A percentile compares a stretch with the other conserved stretches of the same genome.
phyloP scores from a whole-genome alignment of 1,284 basidiomycete species.

The Cryptococcus sp. region DNA sequence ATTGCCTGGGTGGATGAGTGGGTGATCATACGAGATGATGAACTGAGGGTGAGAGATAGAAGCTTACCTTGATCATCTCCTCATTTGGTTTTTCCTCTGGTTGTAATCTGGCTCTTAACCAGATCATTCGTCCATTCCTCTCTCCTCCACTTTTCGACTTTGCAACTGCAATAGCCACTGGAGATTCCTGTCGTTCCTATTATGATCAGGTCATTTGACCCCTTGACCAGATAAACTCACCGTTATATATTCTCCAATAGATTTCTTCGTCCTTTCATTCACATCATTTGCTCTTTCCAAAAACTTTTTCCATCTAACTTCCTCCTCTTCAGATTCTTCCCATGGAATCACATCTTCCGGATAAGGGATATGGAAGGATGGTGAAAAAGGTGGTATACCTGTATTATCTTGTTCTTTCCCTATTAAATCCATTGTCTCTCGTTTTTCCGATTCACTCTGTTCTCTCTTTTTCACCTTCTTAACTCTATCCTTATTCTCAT shows the following conservation, averaged over 20 bases:
- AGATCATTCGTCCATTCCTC: constrained; percentile 60
- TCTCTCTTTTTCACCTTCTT: not conserved
- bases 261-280: constrained; percentile 16
- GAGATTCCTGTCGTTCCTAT: constrained; percentile 65
- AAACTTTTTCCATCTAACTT: constrained; percentile 51
- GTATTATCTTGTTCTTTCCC: constrained; percentile 2
- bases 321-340: constrained; percentile 59
- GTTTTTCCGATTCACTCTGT: not conserved
- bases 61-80: constrained; percentile 70
- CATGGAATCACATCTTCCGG: constrained; percentile 54
- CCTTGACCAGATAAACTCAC: constrained; percentile 40
- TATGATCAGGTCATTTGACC: not conserved
- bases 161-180: constrained; percentile 58
- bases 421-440: not conserved
- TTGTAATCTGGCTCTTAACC: constrained; percentile 65
- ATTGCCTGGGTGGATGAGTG: constrained; percentile 59
- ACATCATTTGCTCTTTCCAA: constrained; percentile 19
- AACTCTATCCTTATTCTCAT: not conserved
- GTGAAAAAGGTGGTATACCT: constrained; percentile 10
- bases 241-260: constrained; percentile 49
- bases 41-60: not conserved
- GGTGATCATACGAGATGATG: not conserved
- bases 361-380: constrained; percentile 29
- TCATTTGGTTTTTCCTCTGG: constrained; percentile 57
- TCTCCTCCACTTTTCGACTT: constrained; percentile 5